These are phyloP conservation scores for Striga asiatica DNA, from an alignment of 257 asterid species.

Conservation along the genomic window DNA sequence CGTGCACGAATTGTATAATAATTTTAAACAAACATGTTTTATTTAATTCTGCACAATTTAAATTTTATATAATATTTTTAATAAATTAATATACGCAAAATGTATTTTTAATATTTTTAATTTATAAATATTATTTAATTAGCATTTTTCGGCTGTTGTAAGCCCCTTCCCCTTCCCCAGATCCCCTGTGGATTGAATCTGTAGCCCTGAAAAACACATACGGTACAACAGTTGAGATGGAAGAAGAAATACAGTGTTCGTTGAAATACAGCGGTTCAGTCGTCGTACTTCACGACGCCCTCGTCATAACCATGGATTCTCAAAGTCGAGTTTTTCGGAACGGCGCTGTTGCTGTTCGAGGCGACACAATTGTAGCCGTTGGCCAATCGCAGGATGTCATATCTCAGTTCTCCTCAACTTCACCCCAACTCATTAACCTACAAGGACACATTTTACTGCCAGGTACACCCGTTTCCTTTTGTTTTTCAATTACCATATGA, in stretches of 20 bases:
- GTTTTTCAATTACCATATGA: no score
- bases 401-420: conserved; percentile 28
- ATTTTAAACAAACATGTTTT: no score
- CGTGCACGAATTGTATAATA: no score
- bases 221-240: neutral
- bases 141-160: no score
- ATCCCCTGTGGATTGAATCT: neutral
- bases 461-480: conserved; percentile 18
- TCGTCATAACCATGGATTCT: conserved; percentile 55
- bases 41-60: no score
- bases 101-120: no score
- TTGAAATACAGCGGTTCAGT: conserved; percentile 10
- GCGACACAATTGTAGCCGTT: conserved; percentile 39
- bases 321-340: conserved; percentile 37
- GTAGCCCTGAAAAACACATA: neutral
- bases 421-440: conserved; percentile 37
- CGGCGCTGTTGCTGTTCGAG: conserved; percentile 53
- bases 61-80: no score
- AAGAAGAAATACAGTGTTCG: conserved; percentile 4
- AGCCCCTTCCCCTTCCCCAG: no score
- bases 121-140: no score
- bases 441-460: conserved; percentile 46
- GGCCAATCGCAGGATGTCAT: conserved; percentile 46
- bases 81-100: no score
- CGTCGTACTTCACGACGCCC: conserved; percentile 47